These are phyloP conservation scores for Xylaria polymorpha DNA, from an alignment of 2,329 filamentous ascomycete genomes.

Conservation along the genomic window DNA sequence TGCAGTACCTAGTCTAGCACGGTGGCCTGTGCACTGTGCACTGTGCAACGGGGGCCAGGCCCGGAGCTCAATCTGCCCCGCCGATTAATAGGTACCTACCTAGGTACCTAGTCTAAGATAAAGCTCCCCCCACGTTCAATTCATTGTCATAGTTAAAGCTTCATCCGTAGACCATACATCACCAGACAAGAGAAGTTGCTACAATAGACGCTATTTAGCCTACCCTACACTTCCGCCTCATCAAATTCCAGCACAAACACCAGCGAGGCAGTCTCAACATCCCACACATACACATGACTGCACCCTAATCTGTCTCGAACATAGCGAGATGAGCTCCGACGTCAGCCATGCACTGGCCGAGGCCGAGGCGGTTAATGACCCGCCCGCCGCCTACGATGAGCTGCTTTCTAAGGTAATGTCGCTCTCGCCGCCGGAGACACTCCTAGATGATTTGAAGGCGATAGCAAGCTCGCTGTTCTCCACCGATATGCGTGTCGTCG, in stretches of 20 bases:
- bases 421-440: slow-evolving; percentile 55
- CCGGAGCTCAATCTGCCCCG: background rate
- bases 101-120: too few relatives aligned
- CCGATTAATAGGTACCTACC: background rate
- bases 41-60: background rate
- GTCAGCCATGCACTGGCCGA: slow-evolving; percentile 58
- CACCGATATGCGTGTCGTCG: slow-evolving; percentile 79
- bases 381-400: slow-evolving; percentile 59
- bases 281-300: background rate
- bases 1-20: too few relatives aligned
- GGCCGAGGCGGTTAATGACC: slow-evolving; percentile 55
- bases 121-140: slow-evolving; percentile 3
- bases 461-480: slow-evolving; percentile 75
- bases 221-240: background rate
- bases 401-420: slow-evolving; percentile 59
- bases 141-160: background rate
- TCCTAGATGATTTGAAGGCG: slow-evolving; percentile 70
- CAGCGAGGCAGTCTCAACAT: background rate
- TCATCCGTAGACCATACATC: background rate
- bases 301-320: slow-evolving; percentile 7
- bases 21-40: background rate
- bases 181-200: background rate
- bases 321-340: slow-evolving; percentile 49
- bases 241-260: background rate
- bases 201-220: background rate